These are phyloP conservation scores for Flueggea neowawraea DNA, from an alignment of 441 rosid genomes.

Conservation along the genomic window DNA sequence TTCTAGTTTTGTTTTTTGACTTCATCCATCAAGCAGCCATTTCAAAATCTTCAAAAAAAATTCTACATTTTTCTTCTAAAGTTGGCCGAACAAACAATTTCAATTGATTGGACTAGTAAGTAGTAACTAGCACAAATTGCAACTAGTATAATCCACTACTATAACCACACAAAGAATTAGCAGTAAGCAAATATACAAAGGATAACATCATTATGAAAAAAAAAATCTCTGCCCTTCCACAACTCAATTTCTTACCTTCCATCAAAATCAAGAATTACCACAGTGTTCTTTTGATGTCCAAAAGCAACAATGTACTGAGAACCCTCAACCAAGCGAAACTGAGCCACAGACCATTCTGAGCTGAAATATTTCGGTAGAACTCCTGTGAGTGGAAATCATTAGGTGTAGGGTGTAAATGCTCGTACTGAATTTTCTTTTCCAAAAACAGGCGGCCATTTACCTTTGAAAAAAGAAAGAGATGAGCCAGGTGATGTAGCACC, in stretches of 20 bases:
- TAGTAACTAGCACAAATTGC: too few relatives aligned
- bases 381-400: slow-evolving; percentile 35
- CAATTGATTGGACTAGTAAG: too few relatives aligned
- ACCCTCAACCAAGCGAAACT: slow-evolving; percentile 81
- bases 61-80: too few relatives aligned
- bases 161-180: neutral
- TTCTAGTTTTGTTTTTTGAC: too few relatives aligned
- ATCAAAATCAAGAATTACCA: slow-evolving; percentile 87
- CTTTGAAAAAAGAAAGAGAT: slow-evolving; percentile 55
- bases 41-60: too few relatives aligned
- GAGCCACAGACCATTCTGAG: slow-evolving; percentile 97
- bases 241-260: slow-evolving; percentile 57
- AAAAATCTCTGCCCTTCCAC: too few relatives aligned
- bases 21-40: too few relatives aligned
- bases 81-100: too few relatives aligned
- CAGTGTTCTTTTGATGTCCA: slow-evolving; percentile 87
- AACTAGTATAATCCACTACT: too few relatives aligned
- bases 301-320: slow-evolving; percentile 83
- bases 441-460: slow-evolving; percentile 23
- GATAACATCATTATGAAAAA: too few relatives aligned
- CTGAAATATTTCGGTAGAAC: slow-evolving; percentile 95
- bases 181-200: too few relatives aligned
- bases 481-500: slow-evolving; percentile 33
- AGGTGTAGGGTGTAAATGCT: neutral
- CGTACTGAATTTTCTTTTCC: neutral